phyloP scores from a whole-genome alignment of 179 eudicot species.

The Silene vulgaris region DNA sequence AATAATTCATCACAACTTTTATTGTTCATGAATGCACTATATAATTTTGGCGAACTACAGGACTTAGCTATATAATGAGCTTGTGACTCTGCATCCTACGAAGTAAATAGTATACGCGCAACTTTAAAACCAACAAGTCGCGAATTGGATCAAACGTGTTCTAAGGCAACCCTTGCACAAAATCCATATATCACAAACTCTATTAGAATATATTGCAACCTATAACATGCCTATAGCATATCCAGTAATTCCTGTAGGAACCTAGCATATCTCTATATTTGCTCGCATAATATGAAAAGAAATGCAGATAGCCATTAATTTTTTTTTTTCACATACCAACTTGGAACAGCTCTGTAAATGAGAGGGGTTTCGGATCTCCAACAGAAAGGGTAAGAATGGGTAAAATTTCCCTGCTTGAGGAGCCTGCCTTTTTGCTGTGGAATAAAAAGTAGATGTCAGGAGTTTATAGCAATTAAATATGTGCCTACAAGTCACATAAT shows the following conservation, averaged over 20 bases:
- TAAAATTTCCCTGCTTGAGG: slow-evolving; percentile 71
- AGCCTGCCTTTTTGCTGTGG: slow-evolving; percentile 75
- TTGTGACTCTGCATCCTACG: background rate
- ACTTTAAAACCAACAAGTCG: background rate
- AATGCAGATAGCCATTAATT: background rate
- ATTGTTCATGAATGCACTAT: background rate
- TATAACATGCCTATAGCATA: background rate
- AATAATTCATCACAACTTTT: background rate
- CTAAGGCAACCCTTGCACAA: background rate
- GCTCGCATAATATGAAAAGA: background rate
- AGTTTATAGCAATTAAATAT: background rate
- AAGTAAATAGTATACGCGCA: background rate
- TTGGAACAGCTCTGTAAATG: slow-evolving; percentile 96
- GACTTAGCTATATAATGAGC: background rate
- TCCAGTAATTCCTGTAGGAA: background rate
- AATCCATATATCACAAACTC: background rate
- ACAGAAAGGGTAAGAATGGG: slow-evolving; percentile 87
- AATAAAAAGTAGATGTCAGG: slow-evolving; percentile 8
- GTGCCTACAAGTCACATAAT: background rate
- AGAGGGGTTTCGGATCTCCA: slow-evolving; percentile 99
- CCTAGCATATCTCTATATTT: background rate
- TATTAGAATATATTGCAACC: background rate
- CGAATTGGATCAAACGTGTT: background rate
- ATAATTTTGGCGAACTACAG: background rate
- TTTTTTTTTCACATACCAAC: slow-evolving; percentile 48